Evolutionary conservation across 179 eudicot genomes (phyloP).

Genomic region (Sideroxylon spinosum): DNA sequence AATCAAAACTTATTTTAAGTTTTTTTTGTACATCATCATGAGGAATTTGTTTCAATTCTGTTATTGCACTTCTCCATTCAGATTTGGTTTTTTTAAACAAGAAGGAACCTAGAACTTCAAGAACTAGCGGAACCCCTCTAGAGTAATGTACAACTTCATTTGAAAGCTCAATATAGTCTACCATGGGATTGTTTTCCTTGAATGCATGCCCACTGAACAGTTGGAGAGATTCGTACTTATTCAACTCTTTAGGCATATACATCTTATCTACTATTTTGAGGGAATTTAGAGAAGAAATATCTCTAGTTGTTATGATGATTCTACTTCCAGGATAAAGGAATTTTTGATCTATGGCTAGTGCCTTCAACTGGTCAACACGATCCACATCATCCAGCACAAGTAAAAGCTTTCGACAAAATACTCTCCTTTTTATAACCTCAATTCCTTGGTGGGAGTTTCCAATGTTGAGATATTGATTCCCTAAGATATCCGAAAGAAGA

Average conservation of each 20-base stretch:
- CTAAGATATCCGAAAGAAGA: neutral
- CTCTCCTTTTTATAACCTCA: neutral
- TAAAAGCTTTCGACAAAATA: slow-evolving; percentile 5
- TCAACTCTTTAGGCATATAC: neutral
- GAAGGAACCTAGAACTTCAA: neutral
- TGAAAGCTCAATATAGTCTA: neutral
- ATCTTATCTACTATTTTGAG: neutral
- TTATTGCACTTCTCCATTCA: slow-evolving; percentile 7
- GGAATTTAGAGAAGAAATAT: neutral
- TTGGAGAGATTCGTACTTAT: neutral
- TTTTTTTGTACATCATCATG: neutral
- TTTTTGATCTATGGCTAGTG: neutral
- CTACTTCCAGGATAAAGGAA: slow-evolving; percentile 11
- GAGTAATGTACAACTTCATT: neutral
- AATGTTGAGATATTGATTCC: neutral
- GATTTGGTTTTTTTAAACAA: neutral
- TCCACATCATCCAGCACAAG: slow-evolving; percentile 15
- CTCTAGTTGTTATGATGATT: slow-evolving; percentile 12
- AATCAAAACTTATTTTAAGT: slow-evolving; percentile 9
- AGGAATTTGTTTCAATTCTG: slow-evolving; percentile 5
- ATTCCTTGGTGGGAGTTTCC: neutral
- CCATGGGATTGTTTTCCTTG: neutral
- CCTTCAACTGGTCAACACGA: slow-evolving; percentile 9
- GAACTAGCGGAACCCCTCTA: neutral
- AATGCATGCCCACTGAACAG: slow-evolving; percentile 14